These are phyloP conservation scores for Blastobotrys aristatus DNA, from an alignment of 1,139 yeast species.

Conservation along the genomic window DNA sequence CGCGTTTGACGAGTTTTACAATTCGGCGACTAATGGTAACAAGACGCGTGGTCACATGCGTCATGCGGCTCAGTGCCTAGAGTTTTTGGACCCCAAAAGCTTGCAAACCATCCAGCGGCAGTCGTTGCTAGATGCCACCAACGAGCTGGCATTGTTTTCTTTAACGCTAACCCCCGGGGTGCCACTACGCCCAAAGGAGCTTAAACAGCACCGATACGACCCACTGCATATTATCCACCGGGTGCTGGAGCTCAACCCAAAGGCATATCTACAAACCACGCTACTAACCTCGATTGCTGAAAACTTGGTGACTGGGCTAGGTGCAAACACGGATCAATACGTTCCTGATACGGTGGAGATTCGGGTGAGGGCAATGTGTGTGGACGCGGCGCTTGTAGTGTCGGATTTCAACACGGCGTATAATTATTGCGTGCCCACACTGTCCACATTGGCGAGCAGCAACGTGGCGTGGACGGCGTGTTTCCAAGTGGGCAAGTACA, in stretches of 20 bases:
- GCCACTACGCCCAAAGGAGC: constrained; percentile 28
- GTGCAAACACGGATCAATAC: constrained; percentile 1
- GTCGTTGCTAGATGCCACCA: constrained; percentile 28
- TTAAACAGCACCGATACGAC: constrained; percentile 21
- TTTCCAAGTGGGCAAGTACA: constrained; percentile 53
- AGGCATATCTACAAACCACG: constrained; percentile 29
- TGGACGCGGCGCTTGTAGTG: constrained; percentile 52
- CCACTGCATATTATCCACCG: constrained; percentile 30
- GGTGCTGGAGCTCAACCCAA: constrained; percentile 31
- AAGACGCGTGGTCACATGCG: constrained; percentile 30
- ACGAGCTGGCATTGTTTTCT: constrained; percentile 29
- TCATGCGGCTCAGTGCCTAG: constrained; percentile 28
- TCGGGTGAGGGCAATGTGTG: constrained; percentile 46
- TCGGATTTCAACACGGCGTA: constrained; percentile 49
- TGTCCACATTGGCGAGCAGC: constrained; percentile 24
- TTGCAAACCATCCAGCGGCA: constrained; percentile 21
- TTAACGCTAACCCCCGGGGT: constrained; percentile 29
- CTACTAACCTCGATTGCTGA: constrained; percentile 27
- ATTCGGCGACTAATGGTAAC: constrained; percentile 33
- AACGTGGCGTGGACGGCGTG: constrained; percentile 53
- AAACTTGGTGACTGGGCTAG: constrained; percentile 21
- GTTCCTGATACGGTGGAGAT: constrained; percentile 29
- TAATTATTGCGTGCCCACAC: constrained; percentile 36
- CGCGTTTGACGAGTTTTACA: constrained; percentile 29
- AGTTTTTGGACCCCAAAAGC: constrained; percentile 16